Evolutionary conservation across 2,329 filamentous ascomycete species (phyloP).

Genomic region (Monilinia fructigena): DNA sequence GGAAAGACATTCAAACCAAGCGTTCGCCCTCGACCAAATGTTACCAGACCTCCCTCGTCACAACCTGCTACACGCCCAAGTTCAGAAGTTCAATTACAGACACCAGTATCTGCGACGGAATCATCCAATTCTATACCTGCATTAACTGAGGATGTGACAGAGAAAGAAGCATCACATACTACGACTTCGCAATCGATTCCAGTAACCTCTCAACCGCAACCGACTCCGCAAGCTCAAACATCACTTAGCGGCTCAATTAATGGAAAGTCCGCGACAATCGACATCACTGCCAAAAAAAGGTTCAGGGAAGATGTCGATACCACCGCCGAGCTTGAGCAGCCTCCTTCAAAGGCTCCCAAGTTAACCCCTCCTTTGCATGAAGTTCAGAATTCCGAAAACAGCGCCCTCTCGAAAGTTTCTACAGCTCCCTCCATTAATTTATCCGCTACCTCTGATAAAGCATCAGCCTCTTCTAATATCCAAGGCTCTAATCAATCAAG

Average conservation of each 20-base stretch:
- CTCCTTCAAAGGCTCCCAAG: conserved; percentile 14
- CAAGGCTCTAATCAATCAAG: neutral
- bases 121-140: conserved; percentile 8
- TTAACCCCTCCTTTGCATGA: conserved; percentile 18
- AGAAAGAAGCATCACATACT: conserved; percentile 1
- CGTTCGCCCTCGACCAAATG: conserved; percentile 54
- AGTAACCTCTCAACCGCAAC: conserved; percentile 13
- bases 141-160: neutral
- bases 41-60: conserved; percentile 45
- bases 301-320: neutral
- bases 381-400: neutral
- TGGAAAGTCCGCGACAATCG: neutral
- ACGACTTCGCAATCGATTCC: neutral
- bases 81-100: conserved; percentile 42
- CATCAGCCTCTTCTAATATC: neutral
- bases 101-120: conserved; percentile 32
- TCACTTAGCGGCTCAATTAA: neutral
- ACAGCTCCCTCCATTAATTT: neutral
- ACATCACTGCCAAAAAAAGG: conserved; percentile 14
- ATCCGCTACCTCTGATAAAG: neutral
- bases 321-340: neutral
- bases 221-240: neutral
- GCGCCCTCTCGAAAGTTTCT: neutral
- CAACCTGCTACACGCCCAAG: conserved; percentile 44
- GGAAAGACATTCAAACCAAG: conserved; percentile 60